Base-by-base conservation (phyloP, 2,329 filamentous ascomycete genomes). In the Pezicula neosporulosa region DNA sequence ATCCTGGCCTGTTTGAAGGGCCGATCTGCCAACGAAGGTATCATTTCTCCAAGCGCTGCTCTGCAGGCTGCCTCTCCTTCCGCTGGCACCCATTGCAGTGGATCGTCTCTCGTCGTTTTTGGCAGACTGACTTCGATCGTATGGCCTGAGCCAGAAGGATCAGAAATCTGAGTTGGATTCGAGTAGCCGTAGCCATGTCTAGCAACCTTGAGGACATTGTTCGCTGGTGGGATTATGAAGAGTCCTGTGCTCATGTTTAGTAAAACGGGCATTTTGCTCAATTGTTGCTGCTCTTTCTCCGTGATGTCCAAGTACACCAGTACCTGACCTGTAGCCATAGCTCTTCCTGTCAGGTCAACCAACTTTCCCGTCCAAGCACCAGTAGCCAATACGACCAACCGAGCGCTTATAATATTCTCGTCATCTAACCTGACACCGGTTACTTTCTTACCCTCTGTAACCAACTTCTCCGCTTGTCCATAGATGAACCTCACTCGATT, bases 301-400 rank as follows among this genome's bases (percentile, higher is more conserved):
- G 83, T 87, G 60, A 97, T 78, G 56, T 83, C 77, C 58, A 96
- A 73, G 71, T 95, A 97, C 12, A 81, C 87, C 24, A 97, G 66
- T 0, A 82, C 81, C 63, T 97, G 93, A 13, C 90, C 93, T 0
- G 90, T 96, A 2, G 92, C 88, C 56, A 87, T 81, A 37, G 85
- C 85, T 42, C 88, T 81, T 24, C 90, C 89, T 44, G 85, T 77
- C 1, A 97, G 74, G 68, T 96, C 88, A 50, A 97, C 72, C 19
- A 97, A 77, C 1, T 81, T 78, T 2, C 85, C 81, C 2, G 89
- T 90, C 92, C 93, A 97, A 4, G 93, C 91, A 15, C 93, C 93
- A 0, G 91, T 85, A 0, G 93, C 91, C 2, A 96, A 77, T 50
- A 97, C 76, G 33, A 89, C 85, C 7, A 96, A 76, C 52, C 90